phyloP scores from a whole-genome alignment of 208 protist genomes.

The Trichomonas vaginalis region DNA sequence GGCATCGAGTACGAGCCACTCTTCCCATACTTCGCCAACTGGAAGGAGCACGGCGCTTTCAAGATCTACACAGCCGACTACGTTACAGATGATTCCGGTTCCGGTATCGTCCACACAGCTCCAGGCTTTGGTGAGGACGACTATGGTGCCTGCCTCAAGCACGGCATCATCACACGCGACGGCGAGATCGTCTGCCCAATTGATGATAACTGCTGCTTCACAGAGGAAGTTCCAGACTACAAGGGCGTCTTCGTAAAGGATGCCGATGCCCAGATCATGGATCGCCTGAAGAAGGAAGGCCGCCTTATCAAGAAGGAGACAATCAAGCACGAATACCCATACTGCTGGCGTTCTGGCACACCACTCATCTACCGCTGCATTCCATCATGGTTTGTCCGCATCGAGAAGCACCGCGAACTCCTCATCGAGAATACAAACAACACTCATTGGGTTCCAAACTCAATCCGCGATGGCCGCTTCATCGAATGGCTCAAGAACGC shows the following conservation, averaged over 20 bases:
- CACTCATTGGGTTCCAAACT: conserved; percentile 90
- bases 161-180: conserved; percentile 62
- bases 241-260: conserved; percentile 85
- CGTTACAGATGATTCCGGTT: conserved; percentile 86
- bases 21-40: conserved; percentile 80
- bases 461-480: conserved; percentile 88
- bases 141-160: conserved; percentile 75
- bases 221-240: conserved; percentile 73
- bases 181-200: conserved; percentile 76
- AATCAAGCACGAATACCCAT: conserved; percentile 92
- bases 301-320: conserved; percentile 62
- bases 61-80: conserved; percentile 54
- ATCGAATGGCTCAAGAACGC: conserved; percentile 92
- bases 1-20: conserved; percentile 76
- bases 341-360: conserved; percentile 95
- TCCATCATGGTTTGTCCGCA: conserved; percentile 94
- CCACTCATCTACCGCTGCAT: conserved; percentile 84
- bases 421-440: conserved; percentile 73
- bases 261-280: conserved; percentile 75
- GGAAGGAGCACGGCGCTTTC: conserved; percentile 11
- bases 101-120: conserved; percentile 94
- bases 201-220: conserved; percentile 87
- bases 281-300: conserved; percentile 64
- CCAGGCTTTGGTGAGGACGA: conserved; percentile 99
- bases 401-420: conserved; percentile 75